Base-by-base conservation (phyloP, 2,329 filamentous ascomycete genomes). In the Ampelomyces quisqualis region DNA sequence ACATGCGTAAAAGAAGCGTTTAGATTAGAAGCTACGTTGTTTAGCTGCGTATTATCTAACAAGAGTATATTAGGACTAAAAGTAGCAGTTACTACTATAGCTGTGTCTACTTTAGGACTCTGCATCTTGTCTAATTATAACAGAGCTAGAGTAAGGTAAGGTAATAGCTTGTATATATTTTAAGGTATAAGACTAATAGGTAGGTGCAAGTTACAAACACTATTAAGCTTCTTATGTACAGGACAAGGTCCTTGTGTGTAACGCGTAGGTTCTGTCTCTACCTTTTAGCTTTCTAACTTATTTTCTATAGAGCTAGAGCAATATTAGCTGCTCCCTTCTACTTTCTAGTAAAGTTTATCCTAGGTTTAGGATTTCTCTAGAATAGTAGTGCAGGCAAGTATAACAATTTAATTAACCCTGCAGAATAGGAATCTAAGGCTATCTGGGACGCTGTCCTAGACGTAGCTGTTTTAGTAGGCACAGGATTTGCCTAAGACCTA, bases 81-180 rank as follows among this genome's bases (percentile, higher is more conserved):
- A 23, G 19, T 53, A 4, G 38, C 40, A 17, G 44, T 55, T 7
- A 55, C 49, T 40, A 43, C 27, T 2, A 46, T 53, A 14, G 33
- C 38, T n/a, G 35, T 55, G 1, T 44, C 24, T 0, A 40, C 35
- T 6, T 29, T 22, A 7, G 34, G 27, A 19, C 34, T 55, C n/a
- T 55, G 19, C 19, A 48, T 53, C 9, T 40, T 55, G 31, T 53
- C 29, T 3, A 55, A 50, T 22, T 55, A 55, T 27, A 55, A 53
- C 22, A n/a, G 44, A 31, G 28, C 15, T 9, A 15, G 43, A 22
- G 13, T 11, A n/a, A 38, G 44, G 11, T n/a, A 42, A 17, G 34
- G 39, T 45, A 33, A 45, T 31, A 27, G 31, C 20, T 22, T 31
- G 14, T 26, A 30, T 29, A 21, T 23, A 15, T 39, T 7, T 24